Base-by-base conservation (phyloP, 148 eudicot genomes). In the Limonium bicolor region DNA sequence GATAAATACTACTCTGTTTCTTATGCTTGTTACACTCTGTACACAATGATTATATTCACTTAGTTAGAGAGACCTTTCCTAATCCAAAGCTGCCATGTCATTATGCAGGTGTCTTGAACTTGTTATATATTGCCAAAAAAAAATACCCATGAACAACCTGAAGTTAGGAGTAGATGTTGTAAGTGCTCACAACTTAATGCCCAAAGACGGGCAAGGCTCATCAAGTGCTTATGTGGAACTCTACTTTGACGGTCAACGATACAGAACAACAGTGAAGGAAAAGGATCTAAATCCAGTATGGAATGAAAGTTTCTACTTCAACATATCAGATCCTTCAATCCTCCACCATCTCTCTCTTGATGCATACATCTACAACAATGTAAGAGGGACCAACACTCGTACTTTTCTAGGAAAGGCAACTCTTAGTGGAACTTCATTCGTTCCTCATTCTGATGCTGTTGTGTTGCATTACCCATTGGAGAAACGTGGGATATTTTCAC, bases 261-360 rank as follows among this genome's bases (percentile, higher is more conserved):
- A 67, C 50, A 79, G 88, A 16, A 74, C 87, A 36, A 90, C 97
- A 1, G 48, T 69, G 61, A 80, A 90, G 62, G 97, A 90, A 23
- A 80, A 80, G 48, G 97, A 90, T 70, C 79, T 90, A 7, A 65
- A 65, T 60, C 97, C 97, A 1, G 80, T 84, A 17, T 90, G 97
- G 97, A 58, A 80, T 12, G 97, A 90, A 67, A 90, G 72, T 76
- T 90, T 90, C 61, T 90, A 80, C 76, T 90, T 90, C 80, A 84
- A 84, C 46, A 71, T 90, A 32, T 68, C 93, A 0, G 85, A 90
- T 48, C 95, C 95, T 7, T 70, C 78, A 21, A 56, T 54, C 57
- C 82, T 90, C 42, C 73, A 71, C 31, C 57, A 52, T 62, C 70
- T 66, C 20, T 62, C 55, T 44, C 85, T 90, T 10, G 97, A 90